Percentiles rank a stretch among this genome's conserved stretches.
phyloP scores from a whole-genome alignment of 139 green algal genomes.

The Asterochloris erici region DNA sequence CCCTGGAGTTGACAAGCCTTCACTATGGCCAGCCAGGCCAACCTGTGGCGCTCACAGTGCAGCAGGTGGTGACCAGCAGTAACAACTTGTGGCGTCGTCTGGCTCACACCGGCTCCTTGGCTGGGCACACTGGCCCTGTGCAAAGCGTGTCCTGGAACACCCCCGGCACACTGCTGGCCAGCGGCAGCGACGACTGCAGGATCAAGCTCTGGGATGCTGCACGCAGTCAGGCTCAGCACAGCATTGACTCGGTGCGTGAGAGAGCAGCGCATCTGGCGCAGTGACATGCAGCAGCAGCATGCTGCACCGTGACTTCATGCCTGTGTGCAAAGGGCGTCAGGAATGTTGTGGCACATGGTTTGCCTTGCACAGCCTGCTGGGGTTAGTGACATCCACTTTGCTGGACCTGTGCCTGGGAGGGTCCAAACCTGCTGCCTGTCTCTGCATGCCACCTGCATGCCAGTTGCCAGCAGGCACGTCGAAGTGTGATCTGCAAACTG shows the following conservation, averaged over 20 bases:
- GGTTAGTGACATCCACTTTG: too few species aligned
- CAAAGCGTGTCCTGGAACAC: slow-evolving; percentile 54
- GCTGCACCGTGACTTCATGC: neutral
- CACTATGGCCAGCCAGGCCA: too few species aligned
- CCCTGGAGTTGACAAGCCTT: too few species aligned
- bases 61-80: too few species aligned
- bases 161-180: slow-evolving; percentile 46
- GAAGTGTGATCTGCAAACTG: slow-evolving; percentile 17
- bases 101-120: neutral
- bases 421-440: too few species aligned
- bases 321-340: neutral
- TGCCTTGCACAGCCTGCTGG: neutral
- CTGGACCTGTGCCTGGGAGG: too few species aligned
- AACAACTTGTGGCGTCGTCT: neutral
- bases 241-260: slow-evolving; percentile 18
- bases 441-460: too few species aligned
- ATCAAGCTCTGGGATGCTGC: slow-evolving; percentile 60
- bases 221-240: slow-evolving; percentile 6
- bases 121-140: slow-evolving; percentile 37
- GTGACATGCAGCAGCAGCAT: too few species aligned
- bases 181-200: slow-evolving; percentile 62
- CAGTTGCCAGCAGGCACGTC: too few species aligned
- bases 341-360: neutral
- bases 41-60: too few species aligned
- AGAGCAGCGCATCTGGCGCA: too few species aligned